phyloP scores from a whole-genome alignment of 805 yeast genomes.

The Metahyphopichia silvanorum region DNA sequence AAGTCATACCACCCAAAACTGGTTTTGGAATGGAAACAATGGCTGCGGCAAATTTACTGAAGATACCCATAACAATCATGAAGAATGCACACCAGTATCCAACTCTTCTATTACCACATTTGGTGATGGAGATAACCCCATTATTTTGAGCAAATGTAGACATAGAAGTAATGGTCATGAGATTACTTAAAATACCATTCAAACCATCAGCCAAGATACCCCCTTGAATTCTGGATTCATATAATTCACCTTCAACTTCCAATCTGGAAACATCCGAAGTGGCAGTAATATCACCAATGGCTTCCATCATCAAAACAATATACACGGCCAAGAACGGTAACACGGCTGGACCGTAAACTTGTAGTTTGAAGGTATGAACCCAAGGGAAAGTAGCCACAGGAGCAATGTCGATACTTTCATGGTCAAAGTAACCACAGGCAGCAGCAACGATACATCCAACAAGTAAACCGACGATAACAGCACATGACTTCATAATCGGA shows the following conservation, averaged over 20 bases:
- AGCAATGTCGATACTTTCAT: slow-evolving; percentile 56
- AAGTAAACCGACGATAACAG: slow-evolving; percentile 79
- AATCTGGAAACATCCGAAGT: slow-evolving; percentile 87
- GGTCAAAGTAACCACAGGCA: slow-evolving; percentile 77
- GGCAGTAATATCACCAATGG: slow-evolving; percentile 93
- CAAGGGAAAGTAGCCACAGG: slow-evolving; percentile 84
- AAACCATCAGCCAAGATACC: slow-evolving; percentile 89
- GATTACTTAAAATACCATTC: slow-evolving; percentile 72
- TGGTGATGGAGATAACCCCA: slow-evolving; percentile 90
- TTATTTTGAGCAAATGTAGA: slow-evolving; percentile 93
- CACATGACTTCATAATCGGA: slow-evolving; percentile 92
- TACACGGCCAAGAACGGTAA: slow-evolving; percentile 83
- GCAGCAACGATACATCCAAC: slow-evolving; percentile 93
- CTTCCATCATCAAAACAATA: slow-evolving; percentile 83
- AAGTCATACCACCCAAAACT: slow-evolving; percentile 80
- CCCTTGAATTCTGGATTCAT: slow-evolving; percentile 88
- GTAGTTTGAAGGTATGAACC: slow-evolving; percentile 78
- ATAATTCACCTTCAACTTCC: slow-evolving; percentile 76
- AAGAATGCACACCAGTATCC: slow-evolving; percentile 83
- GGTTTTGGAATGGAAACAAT: slow-evolving; percentile 55
- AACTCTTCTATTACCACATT: slow-evolving; percentile 80
- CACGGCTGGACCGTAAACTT: slow-evolving; percentile 81
- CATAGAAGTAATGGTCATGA: slow-evolving; percentile 84
- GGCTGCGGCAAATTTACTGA: slow-evolving; percentile 87
- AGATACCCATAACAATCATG: slow-evolving; percentile 80